Base-by-base conservation (phyloP, 179 eudicot genomes). In the Beta macrorhiza region DNA sequence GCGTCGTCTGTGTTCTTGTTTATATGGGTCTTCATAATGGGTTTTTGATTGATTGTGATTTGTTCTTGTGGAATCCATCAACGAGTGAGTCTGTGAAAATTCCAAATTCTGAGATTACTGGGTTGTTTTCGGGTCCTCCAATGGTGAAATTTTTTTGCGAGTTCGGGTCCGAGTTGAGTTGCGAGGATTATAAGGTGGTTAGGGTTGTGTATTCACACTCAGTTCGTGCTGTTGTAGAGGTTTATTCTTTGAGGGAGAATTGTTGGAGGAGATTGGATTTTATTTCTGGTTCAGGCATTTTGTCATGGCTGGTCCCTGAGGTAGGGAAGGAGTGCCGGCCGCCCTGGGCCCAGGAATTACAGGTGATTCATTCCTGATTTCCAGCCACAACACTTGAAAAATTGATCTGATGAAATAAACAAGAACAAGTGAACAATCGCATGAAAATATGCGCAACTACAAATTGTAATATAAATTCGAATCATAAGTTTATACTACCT, bases 181-280 rank as follows among this genome's bases (percentile, higher is more conserved):
- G 65, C 10, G 52, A 49, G 16, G 87, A 84, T 84, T 84, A 84
- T 25, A 84, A 81, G 37, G 76, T 84, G n/a, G 67, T 81, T 15
- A 84, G 86, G 76, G 76, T 78, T 81, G 81, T 75, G 62, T 73
- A 73, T 51, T 2, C 20, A 59, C 67, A 75, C 59, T 74, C 77
- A 22, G 77, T 0, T 1, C n/a, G 12, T 1, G 58, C n/a, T 14
- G n/a, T 10, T 67, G 37, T 53, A 3, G 87, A 84, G 65, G 59
- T 84, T 53, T 81, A 78, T 75, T 78, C 78, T 1, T 45, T 84
- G 5, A 78, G 63, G 68, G 55, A 62, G 32, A 52, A 74, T 81
- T 16, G 58, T 13, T 84, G 84, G 87, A 81, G 69, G 53, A 13
- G n/a, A 8, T 14, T 84, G 73, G 37, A 11, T 37, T 59, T 9